A percentile compares a stretch with the other conserved stretches of the same genome.
Evolutionary conservation across 2,329 filamentous ascomycete species (phyloP).

Genomic region (Colletotrichum spinosum): DNA sequence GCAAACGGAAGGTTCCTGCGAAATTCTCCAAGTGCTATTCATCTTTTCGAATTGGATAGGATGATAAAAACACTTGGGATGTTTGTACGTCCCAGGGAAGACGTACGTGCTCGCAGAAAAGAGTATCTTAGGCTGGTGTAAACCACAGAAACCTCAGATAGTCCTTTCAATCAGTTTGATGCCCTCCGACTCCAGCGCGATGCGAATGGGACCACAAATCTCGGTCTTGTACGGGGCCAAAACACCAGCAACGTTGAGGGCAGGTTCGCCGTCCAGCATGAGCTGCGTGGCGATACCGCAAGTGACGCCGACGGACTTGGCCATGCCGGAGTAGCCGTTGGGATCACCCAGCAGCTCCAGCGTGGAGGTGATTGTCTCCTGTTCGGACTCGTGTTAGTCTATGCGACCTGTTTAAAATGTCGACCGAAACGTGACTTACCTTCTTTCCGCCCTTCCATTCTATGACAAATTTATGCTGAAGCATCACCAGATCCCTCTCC

Average conservation of each 20-base stretch:
- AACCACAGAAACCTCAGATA: not conserved
- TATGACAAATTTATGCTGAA: constrained; percentile 76
- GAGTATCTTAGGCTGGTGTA: too few relatives aligned
- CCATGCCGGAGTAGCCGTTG: constrained; percentile 76
- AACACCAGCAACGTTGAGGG: constrained; percentile 77
- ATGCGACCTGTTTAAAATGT: too few relatives aligned
- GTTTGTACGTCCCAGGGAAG: too few relatives aligned
- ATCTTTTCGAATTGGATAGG: too few relatives aligned
- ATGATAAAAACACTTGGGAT: too few relatives aligned
- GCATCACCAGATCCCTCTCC: constrained; percentile 72
- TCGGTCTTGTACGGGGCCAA: constrained; percentile 81
- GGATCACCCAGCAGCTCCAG: constrained; percentile 74
- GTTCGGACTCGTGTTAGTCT: too few relatives aligned
- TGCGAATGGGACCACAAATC: constrained; percentile 79
- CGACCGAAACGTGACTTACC: constrained; percentile 25
- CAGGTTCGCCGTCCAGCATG: constrained; percentile 74
- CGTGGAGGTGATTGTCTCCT: constrained; percentile 68
- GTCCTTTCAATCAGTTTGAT: constrained; percentile 80
- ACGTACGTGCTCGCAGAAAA: too few relatives aligned
- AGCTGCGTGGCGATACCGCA: constrained; percentile 80
- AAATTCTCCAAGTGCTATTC: too few relatives aligned
- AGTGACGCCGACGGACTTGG: constrained; percentile 74
- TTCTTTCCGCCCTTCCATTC: constrained; percentile 71
- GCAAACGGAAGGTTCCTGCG: too few relatives aligned
- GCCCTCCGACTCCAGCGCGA: constrained; percentile 80